Base-by-base conservation (phyloP, 2,329 filamentous ascomycete genomes). In the Xylariaceae sp. region DNA sequence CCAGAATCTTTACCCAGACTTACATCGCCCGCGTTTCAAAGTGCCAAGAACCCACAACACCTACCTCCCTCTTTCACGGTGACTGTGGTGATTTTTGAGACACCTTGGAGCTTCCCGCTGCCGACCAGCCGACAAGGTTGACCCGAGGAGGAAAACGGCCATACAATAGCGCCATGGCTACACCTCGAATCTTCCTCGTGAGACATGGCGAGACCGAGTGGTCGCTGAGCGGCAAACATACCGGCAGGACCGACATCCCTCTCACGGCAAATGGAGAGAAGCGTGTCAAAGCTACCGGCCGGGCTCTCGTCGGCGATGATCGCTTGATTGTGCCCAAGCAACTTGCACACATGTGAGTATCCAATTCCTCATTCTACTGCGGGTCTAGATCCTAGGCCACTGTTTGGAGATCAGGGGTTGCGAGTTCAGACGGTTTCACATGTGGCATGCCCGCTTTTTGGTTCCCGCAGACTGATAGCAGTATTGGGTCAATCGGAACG, bases 171-270 rank as follows among this genome's bases (percentile, higher is more conserved):
- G 22, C 12, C 39, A 71, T 71, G 69, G 42, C 69, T 2, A 82
- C 85, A 2, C 88, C 89, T 2, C 80, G 88, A 46, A 84, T 89
- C 66, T 92, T 92, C 74, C 82, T 94, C 59, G 73, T 90, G 66
- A 89, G 91, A 60, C 91, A 96, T 66, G 92, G 91, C 71, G 90
- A 96, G 74, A 97, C 91, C 4, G 90, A 95, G 74, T 97, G 91
- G 91, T 95, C 89, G 5, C 82, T 95, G 42, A 86, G 86, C 59
- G 91, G 90, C 48, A 80, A 83, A 45, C 89, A 96, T 71, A 97
- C 92, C 0, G 87, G 90, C 45, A 78, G 75, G 27, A 88, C 87
- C n/a, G 91, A 97, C 63, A 87, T 97, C 4, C 85, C 90, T 1
- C 76, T 96, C 35, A 96, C 91, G 1, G 72, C 77, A 44, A 87